Evolutionary conservation across 352 stramenopile species (phyloP).

Genomic region (Phytophthora podocarpi): DNA sequence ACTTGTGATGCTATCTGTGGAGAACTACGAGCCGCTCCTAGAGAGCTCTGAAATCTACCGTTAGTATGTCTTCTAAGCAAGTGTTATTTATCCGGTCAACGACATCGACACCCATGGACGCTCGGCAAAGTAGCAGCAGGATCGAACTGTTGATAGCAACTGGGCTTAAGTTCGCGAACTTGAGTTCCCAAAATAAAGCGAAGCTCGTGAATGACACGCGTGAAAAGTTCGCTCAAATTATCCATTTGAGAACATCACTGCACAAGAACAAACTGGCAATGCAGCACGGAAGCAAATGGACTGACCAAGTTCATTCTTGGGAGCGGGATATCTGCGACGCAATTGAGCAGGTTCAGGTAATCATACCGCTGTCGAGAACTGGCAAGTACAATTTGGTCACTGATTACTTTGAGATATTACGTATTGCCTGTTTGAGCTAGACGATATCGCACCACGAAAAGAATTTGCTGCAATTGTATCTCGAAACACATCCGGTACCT

Average conservation of each 20-base stretch:
- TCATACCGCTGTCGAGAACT: background rate
- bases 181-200: slow-evolving; percentile 29
- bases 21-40: slow-evolving; percentile 79
- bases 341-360: slow-evolving; percentile 31
- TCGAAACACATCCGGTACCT: slow-evolving; percentile 53
- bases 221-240: background rate
- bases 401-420: too few relatives aligned
- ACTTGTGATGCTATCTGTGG: slow-evolving; percentile 80
- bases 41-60: slow-evolving; percentile 66
- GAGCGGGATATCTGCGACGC: slow-evolving; percentile 11
- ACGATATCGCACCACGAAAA: slow-evolving; percentile 37
- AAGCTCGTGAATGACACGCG: slow-evolving; percentile 15
- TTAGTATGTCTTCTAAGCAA: slow-evolving; percentile 15
- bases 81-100: slow-evolving; percentile 23
- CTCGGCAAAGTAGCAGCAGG: background rate
- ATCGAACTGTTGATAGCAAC: slow-evolving; percentile 1
- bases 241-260: background rate
- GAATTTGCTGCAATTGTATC: slow-evolving; percentile 44
- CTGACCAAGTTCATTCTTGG: slow-evolving; percentile 10
- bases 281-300: slow-evolving; percentile 5
- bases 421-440: slow-evolving; percentile 1
- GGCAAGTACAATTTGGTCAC: too few relatives aligned
- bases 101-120: background rate
- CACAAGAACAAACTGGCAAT: background rate
- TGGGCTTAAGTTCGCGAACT: background rate